A percentile compares a stretch with the other conserved stretches of the same genome.
Evolutionary conservation across 345 rosid species (phyloP).

Genomic region (Eucalyptus grandis): DNA sequence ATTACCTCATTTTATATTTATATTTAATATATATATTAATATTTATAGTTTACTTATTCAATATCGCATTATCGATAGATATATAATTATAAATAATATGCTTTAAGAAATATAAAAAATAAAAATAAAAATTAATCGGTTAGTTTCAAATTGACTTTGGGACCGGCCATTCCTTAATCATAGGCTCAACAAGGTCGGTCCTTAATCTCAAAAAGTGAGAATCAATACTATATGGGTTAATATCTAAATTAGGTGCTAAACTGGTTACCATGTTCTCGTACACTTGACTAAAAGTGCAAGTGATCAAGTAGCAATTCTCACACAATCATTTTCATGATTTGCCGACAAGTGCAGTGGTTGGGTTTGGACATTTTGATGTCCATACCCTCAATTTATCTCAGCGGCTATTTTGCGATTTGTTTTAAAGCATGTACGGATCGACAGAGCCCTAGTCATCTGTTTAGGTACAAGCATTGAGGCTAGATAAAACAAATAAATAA

Average conservation of each 20-base stretch:
- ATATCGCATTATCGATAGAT: too few relatives aligned
- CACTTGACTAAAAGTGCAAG: not conserved
- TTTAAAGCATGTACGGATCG: not conserved
- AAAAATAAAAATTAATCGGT: fast-evolving
- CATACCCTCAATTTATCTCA: not conserved
- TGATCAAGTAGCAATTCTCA: not conserved
- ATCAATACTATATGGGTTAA: too few relatives aligned
- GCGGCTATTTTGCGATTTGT: not conserved
- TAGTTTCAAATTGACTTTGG: too few relatives aligned
- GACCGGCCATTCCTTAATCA: too few relatives aligned
- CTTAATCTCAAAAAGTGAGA: too few relatives aligned
- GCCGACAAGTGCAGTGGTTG: not conserved
- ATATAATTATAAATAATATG: too few relatives aligned
- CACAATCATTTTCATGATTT: not conserved
- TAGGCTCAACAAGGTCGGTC: fast-evolving
- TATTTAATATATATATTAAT: too few relatives aligned
- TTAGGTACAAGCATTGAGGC: not conserved
- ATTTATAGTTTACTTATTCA: too few relatives aligned
- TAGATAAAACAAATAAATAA: not conserved
- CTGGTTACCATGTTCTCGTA: too few relatives aligned
- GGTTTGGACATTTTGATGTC: not conserved
- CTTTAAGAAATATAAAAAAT: too few relatives aligned
- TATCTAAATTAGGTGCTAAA: too few relatives aligned
- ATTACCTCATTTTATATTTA: too few relatives aligned
- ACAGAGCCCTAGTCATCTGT: not conserved